phyloP scores from a whole-genome alignment of 2,329 filamentous ascomycete species.

The Amesomyces nigricolor region DNA sequence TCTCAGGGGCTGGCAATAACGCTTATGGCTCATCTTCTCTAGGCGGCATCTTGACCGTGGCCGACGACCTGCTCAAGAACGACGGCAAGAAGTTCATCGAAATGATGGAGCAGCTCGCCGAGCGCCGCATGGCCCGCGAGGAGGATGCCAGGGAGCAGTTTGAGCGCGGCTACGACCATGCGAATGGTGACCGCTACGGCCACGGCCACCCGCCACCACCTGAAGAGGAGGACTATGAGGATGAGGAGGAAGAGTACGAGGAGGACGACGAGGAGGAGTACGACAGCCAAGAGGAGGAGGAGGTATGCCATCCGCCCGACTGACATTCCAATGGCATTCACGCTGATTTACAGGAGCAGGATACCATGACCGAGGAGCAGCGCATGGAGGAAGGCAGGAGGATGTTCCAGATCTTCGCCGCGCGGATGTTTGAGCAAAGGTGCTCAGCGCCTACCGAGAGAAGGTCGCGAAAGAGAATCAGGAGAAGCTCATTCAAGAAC shows the following conservation, averaged over 20 bases:
- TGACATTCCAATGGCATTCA: neutral
- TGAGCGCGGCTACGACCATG: conserved; percentile 47
- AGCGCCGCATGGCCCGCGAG: conserved; percentile 94
- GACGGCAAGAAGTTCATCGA: conserved; percentile 99
- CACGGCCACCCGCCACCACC: conserved; percentile 72
- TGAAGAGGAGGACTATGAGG: conserved; percentile 69
- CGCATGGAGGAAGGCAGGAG: conserved; percentile 96
- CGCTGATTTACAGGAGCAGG: conserved; percentile 51
- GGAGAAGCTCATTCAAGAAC: conserved; percentile 81
- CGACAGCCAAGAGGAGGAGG: conserved; percentile 69
- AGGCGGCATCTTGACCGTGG: conserved; percentile 97
- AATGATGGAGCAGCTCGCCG: conserved; percentile 99
- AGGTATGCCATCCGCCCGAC: neutral
- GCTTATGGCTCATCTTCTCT: conserved; percentile 37
- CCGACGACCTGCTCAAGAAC: conserved; percentile 96
- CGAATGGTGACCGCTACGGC: conserved; percentile 55
- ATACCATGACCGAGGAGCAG: conserved; percentile 95
- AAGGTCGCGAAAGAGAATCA: conserved; percentile 93
- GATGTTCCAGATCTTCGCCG: conserved; percentile 99
- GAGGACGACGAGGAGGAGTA: conserved; percentile 56
- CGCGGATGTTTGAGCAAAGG: conserved; percentile 98
- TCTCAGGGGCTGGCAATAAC: conserved; percentile 26
- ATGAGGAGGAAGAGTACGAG: conserved; percentile 56
- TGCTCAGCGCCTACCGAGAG: conserved; percentile 94
- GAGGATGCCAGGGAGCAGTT: conserved; percentile 72